A percentile compares a stretch with the other conserved stretches of the same genome.
Evolutionary conservation across 108 stramenopile species (phyloP).

Genomic region (Schizochytrium sp.): DNA sequence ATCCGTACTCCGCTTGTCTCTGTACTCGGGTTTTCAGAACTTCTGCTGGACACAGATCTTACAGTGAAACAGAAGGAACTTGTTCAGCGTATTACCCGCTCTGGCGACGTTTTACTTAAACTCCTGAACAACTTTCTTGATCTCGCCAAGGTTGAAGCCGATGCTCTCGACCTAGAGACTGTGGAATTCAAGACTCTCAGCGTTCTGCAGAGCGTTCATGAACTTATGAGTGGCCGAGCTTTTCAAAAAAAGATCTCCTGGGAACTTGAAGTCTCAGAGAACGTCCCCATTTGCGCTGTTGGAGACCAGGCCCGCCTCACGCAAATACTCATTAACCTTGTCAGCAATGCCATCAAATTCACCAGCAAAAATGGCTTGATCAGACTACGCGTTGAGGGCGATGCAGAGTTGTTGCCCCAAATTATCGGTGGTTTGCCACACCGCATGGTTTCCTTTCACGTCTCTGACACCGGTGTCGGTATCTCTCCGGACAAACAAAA

Average conservation of each 20-base stretch:
- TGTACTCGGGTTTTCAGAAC: slow-evolving; percentile 10
- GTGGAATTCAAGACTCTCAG: background rate
- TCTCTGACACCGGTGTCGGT: background rate
- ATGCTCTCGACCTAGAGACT: background rate
- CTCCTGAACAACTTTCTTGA: slow-evolving; percentile 31
- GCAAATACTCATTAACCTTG: slow-evolving; percentile 35
- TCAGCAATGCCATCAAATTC: slow-evolving; percentile 46
- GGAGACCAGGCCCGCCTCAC: background rate
- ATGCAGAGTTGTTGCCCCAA: background rate
- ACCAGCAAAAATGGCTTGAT: background rate
- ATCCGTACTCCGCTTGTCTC: slow-evolving; percentile 35
- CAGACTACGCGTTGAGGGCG: background rate
- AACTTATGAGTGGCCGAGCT: slow-evolving; percentile 11
- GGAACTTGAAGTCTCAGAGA: background rate
- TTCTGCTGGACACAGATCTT: background rate
- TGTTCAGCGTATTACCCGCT: background rate
- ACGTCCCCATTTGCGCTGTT: background rate
- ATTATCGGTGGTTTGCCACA: background rate
- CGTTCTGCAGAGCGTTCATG: slow-evolving; percentile 5
- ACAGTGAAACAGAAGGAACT: background rate
- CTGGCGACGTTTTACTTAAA: slow-evolving; percentile 6
- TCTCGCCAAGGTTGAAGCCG: slow-evolving; percentile 17
- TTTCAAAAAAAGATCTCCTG: background rate
- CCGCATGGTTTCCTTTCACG: background rate
- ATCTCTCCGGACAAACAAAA: background rate